phyloP scores from a whole-genome alignment of 768 basidiomycete genomes.

The Rhodotorula graminis region DNA sequence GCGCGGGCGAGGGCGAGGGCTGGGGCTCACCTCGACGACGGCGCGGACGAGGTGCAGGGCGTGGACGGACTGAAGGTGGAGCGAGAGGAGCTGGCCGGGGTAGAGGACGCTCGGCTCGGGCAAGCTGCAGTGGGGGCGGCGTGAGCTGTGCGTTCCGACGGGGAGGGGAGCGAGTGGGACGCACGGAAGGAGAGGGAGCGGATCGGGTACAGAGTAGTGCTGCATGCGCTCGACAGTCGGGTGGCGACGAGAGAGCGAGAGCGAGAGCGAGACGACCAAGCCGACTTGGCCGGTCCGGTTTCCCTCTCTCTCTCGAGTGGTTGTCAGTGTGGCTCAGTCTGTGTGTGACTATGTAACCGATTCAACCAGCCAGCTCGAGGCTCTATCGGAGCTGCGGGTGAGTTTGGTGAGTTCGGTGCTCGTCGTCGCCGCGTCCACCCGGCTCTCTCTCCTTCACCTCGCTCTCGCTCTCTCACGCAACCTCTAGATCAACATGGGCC shows the following conservation, averaged over 20 bases:
- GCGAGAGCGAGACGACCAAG: too few species aligned
- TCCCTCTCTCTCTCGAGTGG: too few species aligned
- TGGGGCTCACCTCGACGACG: slow-evolving; percentile 17
- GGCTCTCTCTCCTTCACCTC: neutral
- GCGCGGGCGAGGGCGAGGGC: too few species aligned
- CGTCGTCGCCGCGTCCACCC: neutral
- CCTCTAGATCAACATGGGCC: slow-evolving; percentile 47
- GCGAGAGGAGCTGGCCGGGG: slow-evolving; percentile 25
- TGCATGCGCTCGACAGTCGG: neutral
- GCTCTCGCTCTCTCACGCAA: neutral
- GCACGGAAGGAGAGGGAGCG: slow-evolving; percentile 9
- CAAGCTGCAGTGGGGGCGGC: neutral
- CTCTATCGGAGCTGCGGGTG: too few species aligned
- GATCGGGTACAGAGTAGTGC: neutral
- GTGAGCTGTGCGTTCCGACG: neutral
- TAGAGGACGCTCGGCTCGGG: slow-evolving; percentile 13
- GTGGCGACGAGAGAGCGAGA: neutral
- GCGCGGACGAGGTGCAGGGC: slow-evolving; percentile 17
- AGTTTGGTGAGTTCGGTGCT: too few species aligned
- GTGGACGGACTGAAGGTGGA: slow-evolving; percentile 9
- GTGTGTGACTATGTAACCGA: too few species aligned
- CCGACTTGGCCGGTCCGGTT: too few species aligned
- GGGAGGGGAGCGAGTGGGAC: neutral
- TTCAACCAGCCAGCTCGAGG: too few species aligned
- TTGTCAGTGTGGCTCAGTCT: too few species aligned